These are phyloP conservation scores for Nepenthes gracilis DNA, from an alignment of 148 eudicot species.

Conservation along the genomic window DNA sequence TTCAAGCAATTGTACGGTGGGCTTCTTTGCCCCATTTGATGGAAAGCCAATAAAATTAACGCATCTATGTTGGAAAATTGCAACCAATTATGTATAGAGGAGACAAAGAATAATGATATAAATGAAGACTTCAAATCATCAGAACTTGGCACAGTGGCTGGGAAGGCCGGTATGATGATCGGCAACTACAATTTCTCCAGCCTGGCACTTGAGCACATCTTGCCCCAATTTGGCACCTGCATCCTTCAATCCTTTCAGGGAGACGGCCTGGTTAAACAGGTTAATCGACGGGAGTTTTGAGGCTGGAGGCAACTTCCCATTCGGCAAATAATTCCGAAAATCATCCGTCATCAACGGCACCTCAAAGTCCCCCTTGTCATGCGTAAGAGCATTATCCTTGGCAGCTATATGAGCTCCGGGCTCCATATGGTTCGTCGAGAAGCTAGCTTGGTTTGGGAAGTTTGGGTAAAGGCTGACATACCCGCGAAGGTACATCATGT, in stretches of 20 bases:
- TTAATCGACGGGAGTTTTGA: conserved; percentile 70
- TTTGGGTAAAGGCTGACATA: conserved; percentile 84
- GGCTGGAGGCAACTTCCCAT: conserved; percentile 83
- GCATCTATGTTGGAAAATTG: too few relatives aligned
- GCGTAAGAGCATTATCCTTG: conserved; percentile 63
- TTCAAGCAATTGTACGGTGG: too few relatives aligned
- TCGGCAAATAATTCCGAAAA: conserved; percentile 51
- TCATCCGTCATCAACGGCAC: conserved; percentile 73
- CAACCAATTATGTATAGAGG: too few relatives aligned
- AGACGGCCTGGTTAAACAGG: conserved; percentile 78
- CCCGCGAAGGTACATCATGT: conserved; percentile 94
- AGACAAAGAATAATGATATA: too few relatives aligned
- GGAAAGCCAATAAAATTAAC: too few relatives aligned
- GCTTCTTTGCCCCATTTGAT: too few relatives aligned
- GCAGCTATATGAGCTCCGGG: conserved; percentile 90
- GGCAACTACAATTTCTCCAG: conserved; percentile 41
- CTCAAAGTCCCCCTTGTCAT: conserved; percentile 79
- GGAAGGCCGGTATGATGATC: conserved; percentile 78
- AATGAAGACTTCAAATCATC: conserved; percentile 6
- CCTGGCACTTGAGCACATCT: conserved; percentile 69
- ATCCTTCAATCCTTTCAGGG: conserved; percentile 71
- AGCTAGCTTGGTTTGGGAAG: conserved; percentile 79
- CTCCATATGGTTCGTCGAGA: conserved; percentile 96
- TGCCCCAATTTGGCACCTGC: conserved; percentile 82
- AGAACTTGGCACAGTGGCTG: conserved; percentile 54